phyloP scores from a whole-genome alignment of 176 grass and related monocot genomes.

The Elaeis guineensis region DNA sequence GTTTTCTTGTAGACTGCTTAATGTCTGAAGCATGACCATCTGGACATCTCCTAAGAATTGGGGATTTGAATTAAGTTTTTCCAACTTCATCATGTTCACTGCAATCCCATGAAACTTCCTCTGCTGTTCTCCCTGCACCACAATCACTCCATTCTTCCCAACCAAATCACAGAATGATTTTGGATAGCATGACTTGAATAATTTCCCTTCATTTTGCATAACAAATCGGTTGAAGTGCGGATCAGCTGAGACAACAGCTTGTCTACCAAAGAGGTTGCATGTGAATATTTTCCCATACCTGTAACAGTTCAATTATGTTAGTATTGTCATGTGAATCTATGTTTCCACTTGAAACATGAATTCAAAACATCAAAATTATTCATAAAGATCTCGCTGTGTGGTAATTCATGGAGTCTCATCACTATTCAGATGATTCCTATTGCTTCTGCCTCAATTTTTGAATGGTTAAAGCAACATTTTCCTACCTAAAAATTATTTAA shows the following conservation, averaged over 20 bases:
- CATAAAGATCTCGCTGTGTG: too few species aligned
- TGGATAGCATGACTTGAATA: conserved; percentile 15
- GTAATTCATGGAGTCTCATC: too few species aligned
- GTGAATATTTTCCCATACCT: conserved; percentile 14
- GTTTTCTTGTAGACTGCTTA: not conserved
- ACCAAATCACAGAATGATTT: conserved; percentile 8
- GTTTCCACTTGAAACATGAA: too few species aligned
- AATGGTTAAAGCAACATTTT: too few species aligned
- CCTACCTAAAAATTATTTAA: too few species aligned
- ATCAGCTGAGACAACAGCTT: conserved; percentile 13
- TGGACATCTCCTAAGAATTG: conserved; percentile 2
- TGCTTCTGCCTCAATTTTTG: too few species aligned
- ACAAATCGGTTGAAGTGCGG: conserved; percentile 8
- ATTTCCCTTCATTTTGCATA: conserved; percentile 8
- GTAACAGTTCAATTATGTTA: not conserved
- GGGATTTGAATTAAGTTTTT: not conserved
- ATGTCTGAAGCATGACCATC: not conserved
- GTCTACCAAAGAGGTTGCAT: conserved; percentile 5
- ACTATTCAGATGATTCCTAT: too few species aligned
- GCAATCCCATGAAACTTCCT: conserved; percentile 13
- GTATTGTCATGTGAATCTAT: too few species aligned
- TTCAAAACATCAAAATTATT: too few species aligned
- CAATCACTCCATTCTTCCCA: conserved; percentile 4
- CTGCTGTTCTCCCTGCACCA: conserved; percentile 6
- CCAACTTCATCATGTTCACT: conserved; percentile 1